Base-by-base conservation (phyloP, 2,329 filamentous ascomycete genomes). In the Elsinoe perseae region DNA sequence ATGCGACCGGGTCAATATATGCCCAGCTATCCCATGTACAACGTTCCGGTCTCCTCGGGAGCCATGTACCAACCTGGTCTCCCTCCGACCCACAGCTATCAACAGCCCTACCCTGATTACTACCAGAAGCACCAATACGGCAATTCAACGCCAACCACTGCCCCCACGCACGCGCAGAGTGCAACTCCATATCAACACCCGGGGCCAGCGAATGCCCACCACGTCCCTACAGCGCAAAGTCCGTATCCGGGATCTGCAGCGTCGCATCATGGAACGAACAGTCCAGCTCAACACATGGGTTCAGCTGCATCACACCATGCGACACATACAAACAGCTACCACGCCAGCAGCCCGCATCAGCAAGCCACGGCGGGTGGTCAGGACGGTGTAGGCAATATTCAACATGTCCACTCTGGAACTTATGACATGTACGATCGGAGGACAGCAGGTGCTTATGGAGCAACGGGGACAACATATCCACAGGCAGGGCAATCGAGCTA, bases 1-100 rank as follows among this genome's bases (percentile, higher is more conserved):
- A 64, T 68, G 34, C 58, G 66, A 27, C 64, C 64, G 2, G 64
- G 64, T 8, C 64, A 65, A 55, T 70, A 69, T 46, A 32, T 62
- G 56, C 28, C 64, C 60, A 42, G 64, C 30, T 67, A 69, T 40
- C 63, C 63, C 12, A 64, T 69, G 64, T 69, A 68, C 48, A 61
- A 60, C 9, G 63, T 65, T 16, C 56, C 63, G 20, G 50, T 61
- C 16, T 60, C 65, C 14, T 60, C 59, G 1, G 62, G 58, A n/a
- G 58, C 61, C 23, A 61, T 67, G 52, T 70, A 69, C 54, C 58
- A 59, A 6, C 61, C 54, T 18, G 58, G 57, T 63, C 65, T 8
- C 60, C 60, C 20, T 60, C 64, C n/a, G 58, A 64, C 7, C 18
- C 44, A 34, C 44, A 50, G 28, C 28, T 30, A 30, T 25, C 44